phyloP scores from a whole-genome alignment of 495 filamentous ascomycete genomes.

The Aspergillus coremiiformis region DNA sequence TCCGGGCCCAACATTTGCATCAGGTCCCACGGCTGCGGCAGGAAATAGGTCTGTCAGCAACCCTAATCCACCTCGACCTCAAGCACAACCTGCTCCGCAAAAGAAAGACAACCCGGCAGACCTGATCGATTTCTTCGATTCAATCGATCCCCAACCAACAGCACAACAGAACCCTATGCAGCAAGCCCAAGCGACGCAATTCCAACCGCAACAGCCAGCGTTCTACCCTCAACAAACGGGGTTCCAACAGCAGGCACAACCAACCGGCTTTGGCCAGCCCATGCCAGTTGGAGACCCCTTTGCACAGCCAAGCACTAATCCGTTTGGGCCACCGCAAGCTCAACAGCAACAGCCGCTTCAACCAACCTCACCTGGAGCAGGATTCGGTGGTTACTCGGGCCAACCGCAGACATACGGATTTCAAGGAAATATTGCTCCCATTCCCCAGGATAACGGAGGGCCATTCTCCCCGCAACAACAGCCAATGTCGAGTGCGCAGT shows the following conservation, averaged over 20 bases:
- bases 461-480: constrained; percentile 46
- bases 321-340: constrained; percentile 45
- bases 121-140: constrained; percentile 97
- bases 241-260: constrained; percentile 28
- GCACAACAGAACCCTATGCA: constrained; percentile 31
- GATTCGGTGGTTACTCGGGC: constrained; percentile 79
- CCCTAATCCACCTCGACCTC: constrained; percentile 15
- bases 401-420: constrained; percentile 50
- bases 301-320: constrained; percentile 43
- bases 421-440: constrained; percentile 45
- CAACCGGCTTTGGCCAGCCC: constrained; percentile 18
- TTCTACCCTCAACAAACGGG: constrained; percentile 31
- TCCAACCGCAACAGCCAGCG: constrained; percentile 35
- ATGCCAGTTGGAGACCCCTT: constrained; percentile 36
- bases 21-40: constrained; percentile 17
- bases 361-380: constrained; percentile 62
- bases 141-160: constrained; percentile 82
- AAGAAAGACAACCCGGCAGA: constrained; percentile 61
- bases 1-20: constrained; percentile 10
- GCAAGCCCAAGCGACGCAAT: constrained; percentile 45
- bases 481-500: constrained; percentile 5
- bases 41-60: constrained; percentile 18
- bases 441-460: constrained; percentile 58
- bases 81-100: constrained; percentile 22
- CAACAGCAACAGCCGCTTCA: constrained; percentile 49